Percentiles rank a stretch among this genome's conserved stretches.
Conservation (phyloP, 2,329 filamentous ascomycete species). For the Onygena corvina region DNA sequence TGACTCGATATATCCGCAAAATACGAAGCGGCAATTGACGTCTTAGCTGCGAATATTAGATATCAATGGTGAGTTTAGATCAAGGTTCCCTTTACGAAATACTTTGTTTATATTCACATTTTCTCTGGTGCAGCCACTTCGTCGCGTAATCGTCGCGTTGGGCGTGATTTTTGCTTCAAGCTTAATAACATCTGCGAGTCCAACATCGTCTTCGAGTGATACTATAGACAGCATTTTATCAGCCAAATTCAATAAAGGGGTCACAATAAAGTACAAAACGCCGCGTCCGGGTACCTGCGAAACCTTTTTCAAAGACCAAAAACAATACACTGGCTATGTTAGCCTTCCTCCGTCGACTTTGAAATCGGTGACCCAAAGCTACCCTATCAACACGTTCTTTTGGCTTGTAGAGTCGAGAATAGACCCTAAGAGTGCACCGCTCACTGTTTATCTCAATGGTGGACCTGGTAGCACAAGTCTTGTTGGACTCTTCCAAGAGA, state of each 20-base stretch:
- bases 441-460: constrained; percentile 52
- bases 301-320: constrained; percentile 41
- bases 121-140: background rate
- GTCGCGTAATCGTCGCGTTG: background rate
- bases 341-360: constrained; percentile 39
- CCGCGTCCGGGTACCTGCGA: constrained; percentile 39
- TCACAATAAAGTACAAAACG: background rate
- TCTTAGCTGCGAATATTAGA: background rate
- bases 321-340: constrained; percentile 49
- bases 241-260: background rate
- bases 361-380: constrained; percentile 36
- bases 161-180: background rate
- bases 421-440: constrained; percentile 41
- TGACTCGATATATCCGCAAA: background rate
- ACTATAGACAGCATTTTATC: background rate
- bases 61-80: too few relatives aligned
- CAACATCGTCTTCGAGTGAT: background rate
- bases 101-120: too few relatives aligned
- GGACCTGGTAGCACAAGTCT: constrained; percentile 49
- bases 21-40: background rate
- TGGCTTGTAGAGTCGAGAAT: constrained; percentile 52
- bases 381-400: constrained; percentile 53
- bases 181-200: background rate
- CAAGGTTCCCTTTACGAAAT: too few relatives aligned
- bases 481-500: constrained; percentile 43